These are phyloP conservation scores for Fusarium virguliforme DNA, from an alignment of 2,329 filamentous ascomycete species.

Conservation along the genomic window DNA sequence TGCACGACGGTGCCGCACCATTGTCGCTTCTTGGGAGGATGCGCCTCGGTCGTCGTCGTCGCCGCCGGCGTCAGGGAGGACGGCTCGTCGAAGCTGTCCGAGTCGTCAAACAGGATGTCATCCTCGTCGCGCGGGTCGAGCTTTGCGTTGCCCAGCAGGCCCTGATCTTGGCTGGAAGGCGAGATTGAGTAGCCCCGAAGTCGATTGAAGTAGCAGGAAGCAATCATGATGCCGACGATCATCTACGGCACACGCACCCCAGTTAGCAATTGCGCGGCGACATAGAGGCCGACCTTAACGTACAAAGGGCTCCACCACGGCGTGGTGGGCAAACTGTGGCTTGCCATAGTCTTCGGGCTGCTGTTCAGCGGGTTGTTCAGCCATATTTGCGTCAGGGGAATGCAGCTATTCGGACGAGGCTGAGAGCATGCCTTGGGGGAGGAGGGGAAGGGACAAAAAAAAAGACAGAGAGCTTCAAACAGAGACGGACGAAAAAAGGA, in stretches of 20 bases:
- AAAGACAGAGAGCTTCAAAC: conserved; percentile 2
- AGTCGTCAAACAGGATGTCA: conserved; percentile 18
- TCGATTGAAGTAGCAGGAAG: conserved; percentile 52
- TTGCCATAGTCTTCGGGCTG: conserved; percentile 41
- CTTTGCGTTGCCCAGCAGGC: conserved; percentile 46
- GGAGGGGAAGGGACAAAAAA: neutral
- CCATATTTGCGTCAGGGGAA: neutral
- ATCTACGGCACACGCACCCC: conserved; percentile 33
- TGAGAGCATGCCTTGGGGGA: neutral
- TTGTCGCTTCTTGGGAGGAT: conserved; percentile 65
- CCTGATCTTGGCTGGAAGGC: conserved; percentile 43
- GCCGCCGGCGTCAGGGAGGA: conserved; percentile 26
- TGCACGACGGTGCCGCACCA: conserved; percentile 66
- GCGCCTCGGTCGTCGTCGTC: conserved; percentile 45
- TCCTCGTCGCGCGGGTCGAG: conserved; percentile 47
- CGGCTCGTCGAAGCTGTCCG: conserved; percentile 40
- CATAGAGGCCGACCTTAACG: conserved; percentile 10
- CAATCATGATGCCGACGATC: conserved; percentile 52
- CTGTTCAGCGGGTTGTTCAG: conserved; percentile 21
- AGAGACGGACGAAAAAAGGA: neutral
- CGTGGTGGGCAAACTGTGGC: conserved; percentile 52
- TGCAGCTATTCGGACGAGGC: neutral
- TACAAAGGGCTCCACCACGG: conserved; percentile 51
- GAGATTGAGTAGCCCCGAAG: conserved; percentile 47
- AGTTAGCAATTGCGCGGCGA: conserved; percentile 14